Percentiles rank a stretch among this genome's conserved stretches.
Conservation (phyloP, 2,329 filamentous ascomycete genomes). For the Dothideomycetes sp. region DNA sequence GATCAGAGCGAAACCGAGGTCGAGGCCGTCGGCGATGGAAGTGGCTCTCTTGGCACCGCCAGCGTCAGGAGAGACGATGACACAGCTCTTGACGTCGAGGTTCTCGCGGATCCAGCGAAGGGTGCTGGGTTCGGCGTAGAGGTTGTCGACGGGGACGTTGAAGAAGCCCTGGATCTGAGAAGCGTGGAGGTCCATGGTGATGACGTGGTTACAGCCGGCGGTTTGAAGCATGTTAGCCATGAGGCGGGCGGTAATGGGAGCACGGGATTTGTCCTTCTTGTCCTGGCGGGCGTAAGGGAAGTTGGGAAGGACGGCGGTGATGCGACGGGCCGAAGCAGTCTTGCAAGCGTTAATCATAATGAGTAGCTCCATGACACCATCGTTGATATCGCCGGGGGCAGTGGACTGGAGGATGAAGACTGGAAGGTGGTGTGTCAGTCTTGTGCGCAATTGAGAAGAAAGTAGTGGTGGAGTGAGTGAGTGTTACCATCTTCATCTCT, state of each 20-base stretch:
- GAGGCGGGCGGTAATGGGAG: constrained; percentile 91
- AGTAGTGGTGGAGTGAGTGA: too few species aligned
- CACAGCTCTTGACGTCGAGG: constrained; percentile 68
- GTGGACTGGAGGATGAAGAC: constrained; percentile 97
- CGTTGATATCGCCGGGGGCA: constrained; percentile 91
- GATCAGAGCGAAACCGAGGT: constrained; percentile 85
- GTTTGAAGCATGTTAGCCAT: constrained; percentile 98
- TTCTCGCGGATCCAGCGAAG: constrained; percentile 87
- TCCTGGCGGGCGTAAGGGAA: constrained; percentile 96
- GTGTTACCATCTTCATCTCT: constrained; percentile 79
- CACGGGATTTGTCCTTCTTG: constrained; percentile 92
- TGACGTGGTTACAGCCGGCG: constrained; percentile 84
- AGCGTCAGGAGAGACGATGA: constrained; percentile 91
- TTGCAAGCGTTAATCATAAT: constrained; percentile 98
- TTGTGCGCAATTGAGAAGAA: neutral
- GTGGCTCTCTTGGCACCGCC: constrained; percentile 91
- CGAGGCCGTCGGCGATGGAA: constrained; percentile 83
- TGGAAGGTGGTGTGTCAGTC: constrained; percentile 14
- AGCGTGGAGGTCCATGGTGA: constrained; percentile 93
- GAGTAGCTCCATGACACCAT: constrained; percentile 93
- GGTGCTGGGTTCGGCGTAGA: constrained; percentile 90
- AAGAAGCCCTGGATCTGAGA: constrained; percentile 95
- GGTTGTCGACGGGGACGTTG: constrained; percentile 69
- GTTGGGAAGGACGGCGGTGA: constrained; percentile 91
- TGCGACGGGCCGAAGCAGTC: constrained; percentile 74